Conservation (phyloP, 2,329 filamentous ascomycete species). For the Apiospora pterosperma region DNA sequence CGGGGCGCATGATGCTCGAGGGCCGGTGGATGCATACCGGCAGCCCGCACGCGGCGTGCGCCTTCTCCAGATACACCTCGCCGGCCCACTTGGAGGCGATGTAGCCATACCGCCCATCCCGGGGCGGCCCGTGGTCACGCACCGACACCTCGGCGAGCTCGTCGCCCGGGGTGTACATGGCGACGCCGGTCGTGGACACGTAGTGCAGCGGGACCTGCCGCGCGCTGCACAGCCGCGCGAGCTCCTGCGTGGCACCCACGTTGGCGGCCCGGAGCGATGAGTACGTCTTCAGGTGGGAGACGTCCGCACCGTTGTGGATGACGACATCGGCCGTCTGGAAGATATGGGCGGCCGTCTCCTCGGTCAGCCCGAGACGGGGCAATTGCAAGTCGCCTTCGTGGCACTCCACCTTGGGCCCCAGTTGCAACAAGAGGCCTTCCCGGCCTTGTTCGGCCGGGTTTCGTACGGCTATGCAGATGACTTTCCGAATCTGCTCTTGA, state of each 20-base stretch:
- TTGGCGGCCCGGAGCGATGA: constrained; percentile 29
- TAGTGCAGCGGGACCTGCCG: constrained; percentile 31
- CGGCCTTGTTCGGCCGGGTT: background rate
- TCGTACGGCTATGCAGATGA: constrained; percentile 42
- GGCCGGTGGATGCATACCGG: background rate
- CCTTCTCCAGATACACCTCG: background rate
- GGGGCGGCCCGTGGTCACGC: background rate
- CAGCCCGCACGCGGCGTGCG: background rate
- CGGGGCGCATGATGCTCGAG: background rate
- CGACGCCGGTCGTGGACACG: background rate
- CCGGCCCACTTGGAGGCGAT: background rate
- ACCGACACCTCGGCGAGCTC: background rate
- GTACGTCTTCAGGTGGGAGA: constrained; percentile 19
- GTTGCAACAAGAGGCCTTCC: background rate
- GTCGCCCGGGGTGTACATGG: no score
- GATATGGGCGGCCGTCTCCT: background rate
- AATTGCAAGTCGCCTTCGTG: constrained; percentile 8
- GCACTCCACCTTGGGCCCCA: background rate
- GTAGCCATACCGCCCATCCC: background rate
- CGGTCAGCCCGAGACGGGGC: constrained; percentile 5
- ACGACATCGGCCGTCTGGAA: background rate
- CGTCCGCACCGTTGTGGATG: background rate
- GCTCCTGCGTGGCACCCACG: constrained; percentile 28
- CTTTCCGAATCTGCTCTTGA: constrained; percentile 23
- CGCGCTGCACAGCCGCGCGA: constrained; percentile 10